Evolutionary conservation across 371 early-diverging fungal species (phyloP), one percentile per base, ranked within the genome.

Genomic region (Sporodiniella umbellata): DNA sequence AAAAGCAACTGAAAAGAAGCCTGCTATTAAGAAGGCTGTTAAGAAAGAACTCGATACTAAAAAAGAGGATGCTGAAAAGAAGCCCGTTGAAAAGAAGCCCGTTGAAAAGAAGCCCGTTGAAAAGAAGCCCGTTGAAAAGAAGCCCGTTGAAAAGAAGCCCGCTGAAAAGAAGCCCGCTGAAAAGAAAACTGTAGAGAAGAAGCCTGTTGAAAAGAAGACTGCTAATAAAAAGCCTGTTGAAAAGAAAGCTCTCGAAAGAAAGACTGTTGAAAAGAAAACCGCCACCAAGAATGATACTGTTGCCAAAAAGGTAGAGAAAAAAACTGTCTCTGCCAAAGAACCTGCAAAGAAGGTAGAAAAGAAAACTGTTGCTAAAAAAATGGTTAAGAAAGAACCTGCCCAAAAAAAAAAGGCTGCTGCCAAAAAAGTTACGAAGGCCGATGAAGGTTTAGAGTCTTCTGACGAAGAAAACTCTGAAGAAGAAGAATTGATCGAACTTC

Each of bases 401-500:
- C n/a, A n/a, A n/a, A 28, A 4, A 4, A 28, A 28, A 28, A 28
- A 28, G 30, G 7, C 30, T 28, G 30, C 10, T 7, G 30, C 30
- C 30, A 28, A 28, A 28, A 28, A 28, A 28, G 30, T 28, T 28
- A 10, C 46, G 28, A 33, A 48, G 2, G 25, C 39, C 2, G 47
- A 46, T 7, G n/a, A 51, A 26, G 45, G 51, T 7, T 28, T 28
- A 10, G 30, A 28, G 4, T 28, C 30, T 28, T 28, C 30, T 28
- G 30, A 28, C 10, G 18, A 48, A 51, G 42, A 53, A 15, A 30
- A 38, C 23, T 25, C 33, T 2, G 42, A 55, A 15, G 51, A 51
- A 24, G 39, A 48, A 33, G 47, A 54, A 12, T 44, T 37, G 14
- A 23, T 44, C 15, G 26, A 56, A 28, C 43, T 51, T 5, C 47